Evolutionary conservation across 2,329 filamentous ascomycete genomes (phyloP).

Genomic region (Coniochaeta hoffmannii): DNA sequence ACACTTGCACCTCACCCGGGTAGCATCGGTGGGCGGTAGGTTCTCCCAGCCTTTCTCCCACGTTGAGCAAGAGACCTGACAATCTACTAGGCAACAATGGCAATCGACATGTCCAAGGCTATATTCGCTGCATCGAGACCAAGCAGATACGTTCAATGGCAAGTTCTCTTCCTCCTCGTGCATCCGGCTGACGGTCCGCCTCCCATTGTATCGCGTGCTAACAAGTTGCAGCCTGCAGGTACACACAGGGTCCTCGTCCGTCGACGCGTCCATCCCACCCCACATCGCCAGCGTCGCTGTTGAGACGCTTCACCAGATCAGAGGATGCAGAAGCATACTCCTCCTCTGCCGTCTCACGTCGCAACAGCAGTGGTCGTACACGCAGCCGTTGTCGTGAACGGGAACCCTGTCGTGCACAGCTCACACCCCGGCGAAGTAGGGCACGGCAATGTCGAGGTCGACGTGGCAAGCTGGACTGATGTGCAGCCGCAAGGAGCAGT

Average conservation of each 20-base stretch:
- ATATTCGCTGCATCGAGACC: conserved; percentile 16
- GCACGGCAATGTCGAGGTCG: conserved; percentile 6
- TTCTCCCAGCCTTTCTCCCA: conserved; percentile 3
- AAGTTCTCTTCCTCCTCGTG: conserved; percentile 15
- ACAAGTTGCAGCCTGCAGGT: background rate
- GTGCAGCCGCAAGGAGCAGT: conserved; percentile 8
- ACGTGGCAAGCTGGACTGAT: conserved; percentile 2
- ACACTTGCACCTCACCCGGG: conserved; percentile 16
- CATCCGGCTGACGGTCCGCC: conserved; percentile 22
- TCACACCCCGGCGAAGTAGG: conserved; percentile 2
- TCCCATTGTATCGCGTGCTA: conserved; percentile 10
- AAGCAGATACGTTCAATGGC: conserved; percentile 17
- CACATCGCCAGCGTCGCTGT: conserved; percentile 21
- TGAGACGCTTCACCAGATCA: conserved; percentile 26
- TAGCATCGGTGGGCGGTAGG: conserved; percentile 17
- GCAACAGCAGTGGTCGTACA: conserved; percentile 2
- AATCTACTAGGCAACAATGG: conserved; percentile 10
- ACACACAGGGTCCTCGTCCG: conserved; percentile 13
- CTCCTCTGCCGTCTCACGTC: conserved; percentile 16
- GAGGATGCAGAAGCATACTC: conserved; percentile 27
- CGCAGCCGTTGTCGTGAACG: conserved; percentile 5
- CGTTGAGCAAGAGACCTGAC: background rate
- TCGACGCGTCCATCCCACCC: conserved; percentile 10
- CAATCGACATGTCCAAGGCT: conserved; percentile 17
- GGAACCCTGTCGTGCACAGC: conserved; percentile 7